Evolutionary conservation across 1,284 basidiomycete species (phyloP), one percentile per base, ranked within the genome.

Genomic region (Rhodotorula sp.): DNA sequence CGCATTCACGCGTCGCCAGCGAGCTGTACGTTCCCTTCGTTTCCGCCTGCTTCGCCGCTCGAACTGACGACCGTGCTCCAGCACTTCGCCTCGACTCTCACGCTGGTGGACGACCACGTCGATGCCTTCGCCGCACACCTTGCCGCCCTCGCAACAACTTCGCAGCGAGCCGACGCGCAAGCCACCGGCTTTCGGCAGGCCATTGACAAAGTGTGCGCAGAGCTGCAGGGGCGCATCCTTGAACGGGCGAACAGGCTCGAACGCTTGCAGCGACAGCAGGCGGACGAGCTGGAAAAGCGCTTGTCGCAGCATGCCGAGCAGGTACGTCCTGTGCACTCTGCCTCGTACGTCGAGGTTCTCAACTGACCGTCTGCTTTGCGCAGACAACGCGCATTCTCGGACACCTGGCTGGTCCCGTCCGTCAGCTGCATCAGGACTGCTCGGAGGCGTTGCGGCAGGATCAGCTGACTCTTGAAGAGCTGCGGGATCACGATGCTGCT

Each of bases 171-270:
- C 10, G 9, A 20, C 2, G 22, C 37, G 4, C 30, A 50, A 2
- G 24, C 58, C 0, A 9, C 24, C 22, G 24, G 9, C 2, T 76
- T 72, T 59, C 59, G 63, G 2, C n/a, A 59, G 4, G 50, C 72
- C 22, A 59, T 75, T 46, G 72, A 72, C 10, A 44, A n/a, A 18
- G 66, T 62, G 10, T 65, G 71, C 50, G 30, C 24, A 16, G 53
- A 51, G 10, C 56, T 75, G n/a, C 47, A 67, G 13, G 24, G 22
- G 4, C 6, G 40, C 9, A n/a, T 72, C 15, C 15, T 11, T 7
- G 22, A 26, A 11, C 28, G 53, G 1, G 30, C 31, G 1, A 37
- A 13, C 2, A 4, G 24, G 4, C 47, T 55, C 26, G 61, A 55
- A 54, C 26, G 13, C 34, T 56, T 62, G 53, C 62, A 68, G 56